phyloP scores from a whole-genome alignment of 2,329 filamentous ascomycete genomes.

The Penicillium brasilianum region DNA sequence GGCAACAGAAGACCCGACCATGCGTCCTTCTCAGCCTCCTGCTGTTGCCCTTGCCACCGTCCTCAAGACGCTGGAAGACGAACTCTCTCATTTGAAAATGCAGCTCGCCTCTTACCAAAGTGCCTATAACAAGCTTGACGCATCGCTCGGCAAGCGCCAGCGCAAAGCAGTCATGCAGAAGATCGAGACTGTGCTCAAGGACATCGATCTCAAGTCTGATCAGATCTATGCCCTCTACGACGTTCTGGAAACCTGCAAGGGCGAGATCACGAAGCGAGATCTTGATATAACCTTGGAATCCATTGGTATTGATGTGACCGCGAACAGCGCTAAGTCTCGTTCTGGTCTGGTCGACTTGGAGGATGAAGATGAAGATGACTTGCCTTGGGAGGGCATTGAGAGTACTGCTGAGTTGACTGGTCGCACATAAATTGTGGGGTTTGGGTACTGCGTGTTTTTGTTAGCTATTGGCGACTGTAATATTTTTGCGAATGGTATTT shows the following conservation, averaged over 20 bases:
- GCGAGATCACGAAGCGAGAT: conserved; percentile 66
- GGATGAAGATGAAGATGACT: conserved; percentile 46
- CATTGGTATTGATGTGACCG: conserved; percentile 44
- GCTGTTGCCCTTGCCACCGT: conserved; percentile 77
- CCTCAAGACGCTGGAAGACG: conserved; percentile 80
- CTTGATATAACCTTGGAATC: conserved; percentile 66
- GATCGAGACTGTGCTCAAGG: conserved; percentile 65
- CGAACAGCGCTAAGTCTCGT: conserved; percentile 32
- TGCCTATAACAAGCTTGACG: conserved; percentile 69
- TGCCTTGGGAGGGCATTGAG: conserved; percentile 52
- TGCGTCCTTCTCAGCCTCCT: conserved; percentile 69
- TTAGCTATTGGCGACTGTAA: conserved; percentile 9
- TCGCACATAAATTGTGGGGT: conserved; percentile 14
- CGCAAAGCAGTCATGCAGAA: conserved; percentile 65
- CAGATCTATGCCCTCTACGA: conserved; percentile 85
- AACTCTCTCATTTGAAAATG: conserved; percentile 75
- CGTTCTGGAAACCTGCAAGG: conserved; percentile 74
- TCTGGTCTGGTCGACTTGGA: conserved; percentile 33
- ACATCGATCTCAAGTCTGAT: conserved; percentile 74
- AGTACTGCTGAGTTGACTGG: conserved; percentile 48
- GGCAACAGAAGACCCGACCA: conserved; percentile 61
- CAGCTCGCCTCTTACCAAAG: conserved; percentile 67
- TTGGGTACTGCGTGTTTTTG: neutral
- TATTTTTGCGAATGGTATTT: neutral
- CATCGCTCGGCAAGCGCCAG: conserved; percentile 67